These are phyloP conservation scores for Akanthomyces dipterigenus DNA, from an alignment of 2,329 filamentous ascomycete species.

Conservation along the genomic window DNA sequence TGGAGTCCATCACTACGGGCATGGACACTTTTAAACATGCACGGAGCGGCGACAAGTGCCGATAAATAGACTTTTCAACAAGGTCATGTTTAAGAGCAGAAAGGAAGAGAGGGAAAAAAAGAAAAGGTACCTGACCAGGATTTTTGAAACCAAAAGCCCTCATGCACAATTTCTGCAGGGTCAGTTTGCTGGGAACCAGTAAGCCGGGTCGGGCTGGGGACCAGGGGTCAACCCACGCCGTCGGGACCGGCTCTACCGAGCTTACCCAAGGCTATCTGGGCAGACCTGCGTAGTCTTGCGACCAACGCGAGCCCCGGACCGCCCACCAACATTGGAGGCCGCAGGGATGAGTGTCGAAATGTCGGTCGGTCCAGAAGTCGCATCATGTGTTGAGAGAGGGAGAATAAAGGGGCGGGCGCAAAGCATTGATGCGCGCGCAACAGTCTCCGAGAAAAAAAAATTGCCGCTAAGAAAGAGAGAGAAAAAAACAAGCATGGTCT, in stretches of 20 bases:
- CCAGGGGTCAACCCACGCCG: neutral
- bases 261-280: too few relatives aligned
- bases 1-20: neutral
- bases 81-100: neutral
- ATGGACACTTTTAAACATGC: neutral
- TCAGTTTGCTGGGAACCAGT: neutral
- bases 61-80: neutral
- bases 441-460: too few relatives aligned
- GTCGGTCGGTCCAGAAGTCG: neutral
- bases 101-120: neutral
- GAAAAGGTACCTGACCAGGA: neutral
- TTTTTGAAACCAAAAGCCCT: neutral
- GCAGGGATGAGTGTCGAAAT: neutral
- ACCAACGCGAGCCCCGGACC: too few relatives aligned
- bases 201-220: neutral
- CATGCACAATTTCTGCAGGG: conserved; percentile 7
- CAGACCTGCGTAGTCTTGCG: too few relatives aligned
- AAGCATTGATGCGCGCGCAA: too few relatives aligned
- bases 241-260: neutral
- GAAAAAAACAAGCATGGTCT: too few relatives aligned
- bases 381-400: too few relatives aligned
- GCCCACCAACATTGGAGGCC: neutral
- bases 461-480: too few relatives aligned
- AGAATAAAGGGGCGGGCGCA: too few relatives aligned
- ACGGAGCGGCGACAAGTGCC: neutral